phyloP scores from a whole-genome alignment of 2,329 filamentous ascomycete genomes.

The Claviceps purpurea region DNA sequence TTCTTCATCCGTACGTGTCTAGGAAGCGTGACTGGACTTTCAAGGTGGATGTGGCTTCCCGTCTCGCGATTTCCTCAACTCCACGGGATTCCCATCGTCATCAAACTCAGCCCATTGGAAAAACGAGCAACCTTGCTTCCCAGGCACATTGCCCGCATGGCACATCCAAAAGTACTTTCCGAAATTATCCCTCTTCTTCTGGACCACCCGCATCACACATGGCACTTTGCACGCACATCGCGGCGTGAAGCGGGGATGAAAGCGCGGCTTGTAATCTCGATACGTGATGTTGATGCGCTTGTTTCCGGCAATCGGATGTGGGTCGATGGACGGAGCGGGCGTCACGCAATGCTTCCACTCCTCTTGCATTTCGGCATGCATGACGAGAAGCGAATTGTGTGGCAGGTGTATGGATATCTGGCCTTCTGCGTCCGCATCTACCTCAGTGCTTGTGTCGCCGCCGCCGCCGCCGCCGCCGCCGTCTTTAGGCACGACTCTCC shows the following conservation, averaged over 20 bases:
- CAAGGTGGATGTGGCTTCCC: no score
- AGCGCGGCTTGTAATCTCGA: conserved; percentile 62
- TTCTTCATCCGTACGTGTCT: no score
- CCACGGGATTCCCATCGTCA: conserved; percentile 62
- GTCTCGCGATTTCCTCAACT: not conserved
- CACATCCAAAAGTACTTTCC: conserved; percentile 94
- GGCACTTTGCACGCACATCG: conserved; percentile 63
- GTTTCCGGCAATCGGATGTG: conserved; percentile 69
- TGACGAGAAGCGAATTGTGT: conserved; percentile 84
- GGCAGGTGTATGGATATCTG: conserved; percentile 89
- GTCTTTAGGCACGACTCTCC: conserved; percentile 55
- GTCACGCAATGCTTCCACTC: conserved; percentile 86
- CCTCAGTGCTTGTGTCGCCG: conserved; percentile 18
- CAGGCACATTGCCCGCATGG: conserved; percentile 58
- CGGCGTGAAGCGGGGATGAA: conserved; percentile 69
- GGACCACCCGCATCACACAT: conserved; percentile 60
- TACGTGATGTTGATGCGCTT: conserved; percentile 90
- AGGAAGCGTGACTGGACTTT: no score
- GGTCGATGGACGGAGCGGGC: conserved; percentile 62
- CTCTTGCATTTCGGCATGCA: conserved; percentile 98
- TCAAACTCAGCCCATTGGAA: conserved; percentile 83
- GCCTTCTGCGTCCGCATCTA: conserved; percentile 53
- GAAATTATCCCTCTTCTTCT: conserved; percentile 60
- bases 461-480: conserved; percentile 8
- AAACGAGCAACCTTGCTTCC: conserved; percentile 56